phyloP scores from a whole-genome alignment of 495 filamentous ascomycete genomes.

The Penicillium cosmopolitanum region DNA sequence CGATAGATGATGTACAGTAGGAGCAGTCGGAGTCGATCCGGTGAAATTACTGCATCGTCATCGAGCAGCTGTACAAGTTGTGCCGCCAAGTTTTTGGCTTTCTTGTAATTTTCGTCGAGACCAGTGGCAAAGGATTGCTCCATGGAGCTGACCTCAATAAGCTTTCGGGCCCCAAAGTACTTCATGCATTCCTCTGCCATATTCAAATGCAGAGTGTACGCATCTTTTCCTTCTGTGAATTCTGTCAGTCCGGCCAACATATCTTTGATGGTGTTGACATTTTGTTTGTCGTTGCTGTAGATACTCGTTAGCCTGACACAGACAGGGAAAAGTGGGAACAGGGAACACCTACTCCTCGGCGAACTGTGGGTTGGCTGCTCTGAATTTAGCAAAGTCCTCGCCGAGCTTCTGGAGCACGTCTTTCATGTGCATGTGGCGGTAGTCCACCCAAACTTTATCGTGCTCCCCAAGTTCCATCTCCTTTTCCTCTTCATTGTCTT shows the following conservation, averaged over 20 bases:
- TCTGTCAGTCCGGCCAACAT: conserved; percentile 95
- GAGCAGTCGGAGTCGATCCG: conserved; percentile 83
- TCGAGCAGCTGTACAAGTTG: conserved; percentile 86
- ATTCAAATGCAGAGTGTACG: conserved; percentile 89
- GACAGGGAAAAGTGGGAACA: background rate
- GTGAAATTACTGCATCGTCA: conserved; percentile 66
- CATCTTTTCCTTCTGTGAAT: conserved; percentile 92
- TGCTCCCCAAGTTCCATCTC: conserved; percentile 89
- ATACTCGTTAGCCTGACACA: conserved; percentile 8
- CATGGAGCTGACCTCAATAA: conserved; percentile 81
- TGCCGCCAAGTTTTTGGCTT: conserved; percentile 85
- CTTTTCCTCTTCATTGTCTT: conserved; percentile 69
- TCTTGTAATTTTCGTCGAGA: conserved; percentile 87
- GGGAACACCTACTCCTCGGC: conserved; percentile 60
- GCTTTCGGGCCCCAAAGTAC: conserved; percentile 79
- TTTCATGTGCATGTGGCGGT: conserved; percentile 95
- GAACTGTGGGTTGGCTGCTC: conserved; percentile 92
- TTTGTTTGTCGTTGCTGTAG: conserved; percentile 61
- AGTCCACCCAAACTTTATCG: conserved; percentile 91
- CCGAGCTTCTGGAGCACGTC: conserved; percentile 94
- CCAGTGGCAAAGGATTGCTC: conserved; percentile 91
- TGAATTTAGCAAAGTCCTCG: conserved; percentile 88
- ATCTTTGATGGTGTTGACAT: conserved; percentile 89
- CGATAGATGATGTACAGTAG: conserved; percentile 84
- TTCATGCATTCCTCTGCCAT: conserved; percentile 99